Percentiles rank a stretch among this genome's conserved stretches.
Conservation (phyloP, 2,329 filamentous ascomycete species). For the Xylaria polymorpha region DNA sequence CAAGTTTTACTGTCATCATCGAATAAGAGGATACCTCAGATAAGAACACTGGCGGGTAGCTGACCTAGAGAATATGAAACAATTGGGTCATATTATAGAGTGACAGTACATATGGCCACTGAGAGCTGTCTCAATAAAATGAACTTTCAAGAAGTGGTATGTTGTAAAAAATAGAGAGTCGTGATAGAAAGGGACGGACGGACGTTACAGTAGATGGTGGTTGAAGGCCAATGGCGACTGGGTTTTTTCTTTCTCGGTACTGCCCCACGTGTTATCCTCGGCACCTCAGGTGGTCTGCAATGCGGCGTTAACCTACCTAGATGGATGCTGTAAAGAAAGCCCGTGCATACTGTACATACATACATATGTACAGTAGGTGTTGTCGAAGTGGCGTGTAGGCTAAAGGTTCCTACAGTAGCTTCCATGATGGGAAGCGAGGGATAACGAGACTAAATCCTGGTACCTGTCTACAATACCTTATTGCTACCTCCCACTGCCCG, state of each 20-base stretch:
- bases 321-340: slow-evolving; percentile 1
- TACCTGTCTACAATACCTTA: too few species aligned
- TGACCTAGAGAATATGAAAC: not conserved
- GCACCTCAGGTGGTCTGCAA: not conserved
- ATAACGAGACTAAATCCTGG: too few species aligned
- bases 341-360: not conserved
- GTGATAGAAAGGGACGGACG: not conserved
- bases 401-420: too few species aligned
- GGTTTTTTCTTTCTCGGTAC: not conserved
- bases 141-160: not conserved
- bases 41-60: not conserved
- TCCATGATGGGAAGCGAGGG: too few species aligned
- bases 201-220: not conserved
- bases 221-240: not conserved
- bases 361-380: too few species aligned
- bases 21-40: not conserved
- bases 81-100: not conserved
- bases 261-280: not conserved
- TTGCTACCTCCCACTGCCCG: too few species aligned
- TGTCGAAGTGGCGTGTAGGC: too few species aligned
- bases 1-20: not conserved
- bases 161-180: not conserved
- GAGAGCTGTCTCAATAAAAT: not conserved
- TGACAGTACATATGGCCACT: not conserved
- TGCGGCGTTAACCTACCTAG: too few species aligned